Evolutionary conservation across 1,284 basidiomycete species (phyloP), one percentile per base, ranked within the genome.

Genomic region (Melampsora americana): DNA sequence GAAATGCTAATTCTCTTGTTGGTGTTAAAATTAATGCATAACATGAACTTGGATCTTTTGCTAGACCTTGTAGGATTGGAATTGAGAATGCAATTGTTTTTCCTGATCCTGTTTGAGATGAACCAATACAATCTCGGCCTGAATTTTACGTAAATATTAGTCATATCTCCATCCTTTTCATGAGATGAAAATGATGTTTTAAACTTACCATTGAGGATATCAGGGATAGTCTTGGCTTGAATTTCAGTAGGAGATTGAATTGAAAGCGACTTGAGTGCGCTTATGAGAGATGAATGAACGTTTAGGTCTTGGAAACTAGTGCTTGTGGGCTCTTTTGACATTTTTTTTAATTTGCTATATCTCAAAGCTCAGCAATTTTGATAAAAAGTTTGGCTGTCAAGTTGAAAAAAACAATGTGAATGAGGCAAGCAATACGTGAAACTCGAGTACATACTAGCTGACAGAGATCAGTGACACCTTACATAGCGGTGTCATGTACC

Each of bases 41-140:
- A 39, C 98, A 91, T 0, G 95, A 95, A 80, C 92, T 95, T 7
- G 95, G 94, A 83, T 97, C 94, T 3, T 87, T 84, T 0, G 90
- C 89, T 28, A 99, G 87, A 81, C 89, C 89, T 84, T 99, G 94
- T 7, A 99, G 86, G 69, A 98, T 96, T 1, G 96, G 96, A 12
- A 99, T 84, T 0, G 95, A 93, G 80, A 99, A 99, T 0, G 96
- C 95, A 76, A 99, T 89, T 0, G 96, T 99, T 85, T 99, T 99
- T 80, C 95, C 95, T 11, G 92, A 95, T 77, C 95, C 96, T 0
- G 95, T 99, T 85, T 98, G 95, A 0, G 96, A 95, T 78, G 96
- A 95, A 42, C 96, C 96, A 78, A 97, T 92, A 82, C 92, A 95
- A 84, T 99, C 95, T 80, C 89, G 87, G 77, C 90, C 92, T 91